Evolutionary conservation across 2,329 filamentous ascomycete genomes (phyloP).

Genomic region (Epichloe gansuensis): DNA sequence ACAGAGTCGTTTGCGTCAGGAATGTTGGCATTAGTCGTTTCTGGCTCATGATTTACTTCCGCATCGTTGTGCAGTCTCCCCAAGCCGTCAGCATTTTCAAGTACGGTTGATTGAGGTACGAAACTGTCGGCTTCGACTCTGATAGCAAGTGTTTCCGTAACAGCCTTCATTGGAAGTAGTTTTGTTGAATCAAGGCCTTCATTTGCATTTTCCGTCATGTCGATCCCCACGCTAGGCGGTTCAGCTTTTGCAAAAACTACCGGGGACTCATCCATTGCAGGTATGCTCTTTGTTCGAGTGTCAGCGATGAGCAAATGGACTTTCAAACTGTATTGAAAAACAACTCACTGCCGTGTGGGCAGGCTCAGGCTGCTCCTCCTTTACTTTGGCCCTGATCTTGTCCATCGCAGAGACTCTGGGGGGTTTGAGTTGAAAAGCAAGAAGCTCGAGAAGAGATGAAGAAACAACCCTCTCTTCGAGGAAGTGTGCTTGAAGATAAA

Average conservation of each 20-base stretch:
- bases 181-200: not conserved
- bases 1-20: not conserved
- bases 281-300: not conserved
- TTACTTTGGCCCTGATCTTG: not conserved
- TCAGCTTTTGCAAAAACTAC: not conserved
- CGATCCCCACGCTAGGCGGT: not conserved
- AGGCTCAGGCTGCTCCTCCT: not conserved
- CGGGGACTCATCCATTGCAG: not conserved
- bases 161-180: not conserved
- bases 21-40: not conserved
- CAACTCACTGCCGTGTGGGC: not conserved
- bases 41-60: not conserved
- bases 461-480: not conserved
- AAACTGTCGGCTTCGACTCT: not conserved
- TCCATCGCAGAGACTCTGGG: not conserved
- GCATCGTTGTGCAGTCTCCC: not conserved
- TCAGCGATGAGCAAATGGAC: not conserved
- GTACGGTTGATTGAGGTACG: not conserved
- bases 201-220: not conserved
- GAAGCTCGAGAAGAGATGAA: not conserved
- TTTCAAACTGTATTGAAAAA: not conserved
- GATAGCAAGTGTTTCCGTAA: not conserved
- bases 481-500: not conserved
- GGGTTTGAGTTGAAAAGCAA: not conserved
- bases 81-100: not conserved